Conservation (phyloP, 2,329 filamentous ascomycete genomes). For the Microcera coccophila region DNA sequence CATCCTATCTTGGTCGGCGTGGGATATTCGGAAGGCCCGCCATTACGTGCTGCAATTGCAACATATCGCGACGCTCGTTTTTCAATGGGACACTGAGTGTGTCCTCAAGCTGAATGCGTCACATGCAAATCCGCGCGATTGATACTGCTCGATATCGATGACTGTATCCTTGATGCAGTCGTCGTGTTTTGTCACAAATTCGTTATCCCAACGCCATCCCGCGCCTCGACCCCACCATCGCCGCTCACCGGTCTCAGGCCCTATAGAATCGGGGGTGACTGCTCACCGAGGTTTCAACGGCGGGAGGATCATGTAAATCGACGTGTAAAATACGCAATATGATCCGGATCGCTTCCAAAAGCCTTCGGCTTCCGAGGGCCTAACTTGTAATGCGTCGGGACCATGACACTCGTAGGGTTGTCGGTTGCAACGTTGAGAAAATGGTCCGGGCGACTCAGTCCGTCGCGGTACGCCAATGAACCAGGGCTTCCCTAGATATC, state of each 20-base stretch:
- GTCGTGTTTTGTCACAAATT: neutral
- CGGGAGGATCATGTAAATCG: conserved; percentile 1
- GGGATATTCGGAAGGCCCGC: conserved; percentile 1
- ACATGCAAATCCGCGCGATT: neutral
- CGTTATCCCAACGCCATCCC: neutral
- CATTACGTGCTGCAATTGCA: neutral
- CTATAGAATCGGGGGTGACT: conserved; percentile 1
- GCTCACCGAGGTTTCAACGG: conserved; percentile 12
- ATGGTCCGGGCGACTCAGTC: neutral
- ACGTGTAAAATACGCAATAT: conserved; percentile 2
- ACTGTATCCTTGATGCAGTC: neutral
- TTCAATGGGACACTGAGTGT: neutral
- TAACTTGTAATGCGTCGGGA: too few species aligned
- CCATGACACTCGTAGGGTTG: too few species aligned
- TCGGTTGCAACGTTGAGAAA: neutral
- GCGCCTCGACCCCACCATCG: conserved; percentile 7
- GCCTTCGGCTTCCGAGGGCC: neutral
- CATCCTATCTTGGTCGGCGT: neutral
- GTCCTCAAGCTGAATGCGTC: neutral
- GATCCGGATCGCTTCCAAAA: conserved; percentile 8
- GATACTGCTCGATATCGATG: neutral
- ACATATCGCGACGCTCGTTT: neutral
- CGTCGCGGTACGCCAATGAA: too few species aligned
- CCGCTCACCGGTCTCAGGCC: conserved; percentile 11
- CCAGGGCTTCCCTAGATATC: neutral